phyloP scores from a whole-genome alignment of 768 basidiomycete genomes.

The Psilocybe sp. region DNA sequence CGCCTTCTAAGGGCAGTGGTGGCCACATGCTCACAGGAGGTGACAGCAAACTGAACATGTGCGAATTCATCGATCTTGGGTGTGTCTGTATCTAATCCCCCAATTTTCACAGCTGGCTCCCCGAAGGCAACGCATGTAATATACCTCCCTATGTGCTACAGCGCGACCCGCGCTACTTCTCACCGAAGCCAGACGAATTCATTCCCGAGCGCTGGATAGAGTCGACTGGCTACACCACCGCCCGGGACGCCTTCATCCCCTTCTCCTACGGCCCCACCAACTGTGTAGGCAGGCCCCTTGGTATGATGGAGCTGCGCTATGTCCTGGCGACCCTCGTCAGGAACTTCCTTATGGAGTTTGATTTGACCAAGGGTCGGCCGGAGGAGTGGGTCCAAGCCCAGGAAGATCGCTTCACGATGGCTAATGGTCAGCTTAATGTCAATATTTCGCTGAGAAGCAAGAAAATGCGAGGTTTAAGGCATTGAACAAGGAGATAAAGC shows the following conservation, averaged over 20 bases:
- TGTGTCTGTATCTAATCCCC: neutral
- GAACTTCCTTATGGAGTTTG: slow-evolving; percentile 28
- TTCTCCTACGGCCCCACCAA: slow-evolving; percentile 45
- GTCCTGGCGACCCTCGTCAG: slow-evolving; percentile 22
- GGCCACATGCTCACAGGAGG: slow-evolving; percentile 16
- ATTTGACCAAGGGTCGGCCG: neutral
- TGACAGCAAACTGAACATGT: neutral
- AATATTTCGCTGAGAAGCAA: too few relatives aligned
- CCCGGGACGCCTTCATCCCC: slow-evolving; percentile 29
- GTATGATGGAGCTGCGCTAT: slow-evolving; percentile 25
- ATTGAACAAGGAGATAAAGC: too few relatives aligned
- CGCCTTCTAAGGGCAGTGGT: slow-evolving; percentile 25
- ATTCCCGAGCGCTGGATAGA: slow-evolving; percentile 35
- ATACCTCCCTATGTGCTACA: slow-evolving; percentile 32
- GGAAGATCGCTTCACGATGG: too few relatives aligned
- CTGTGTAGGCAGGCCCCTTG: slow-evolving; percentile 41
- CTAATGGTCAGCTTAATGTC: too few relatives aligned
- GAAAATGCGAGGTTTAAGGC: too few relatives aligned
- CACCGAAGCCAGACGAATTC: slow-evolving; percentile 29
- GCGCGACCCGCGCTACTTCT: slow-evolving; percentile 34
- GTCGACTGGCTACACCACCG: slow-evolving; percentile 12
- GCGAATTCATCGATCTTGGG: neutral
- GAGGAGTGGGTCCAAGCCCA: too few relatives aligned
- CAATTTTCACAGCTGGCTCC: slow-evolving; percentile 26
- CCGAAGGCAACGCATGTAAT: slow-evolving; percentile 34